These are phyloP conservation scores for Lachnellula hyalina DNA, from an alignment of 2,329 filamentous ascomycete genomes.

Conservation along the genomic window DNA sequence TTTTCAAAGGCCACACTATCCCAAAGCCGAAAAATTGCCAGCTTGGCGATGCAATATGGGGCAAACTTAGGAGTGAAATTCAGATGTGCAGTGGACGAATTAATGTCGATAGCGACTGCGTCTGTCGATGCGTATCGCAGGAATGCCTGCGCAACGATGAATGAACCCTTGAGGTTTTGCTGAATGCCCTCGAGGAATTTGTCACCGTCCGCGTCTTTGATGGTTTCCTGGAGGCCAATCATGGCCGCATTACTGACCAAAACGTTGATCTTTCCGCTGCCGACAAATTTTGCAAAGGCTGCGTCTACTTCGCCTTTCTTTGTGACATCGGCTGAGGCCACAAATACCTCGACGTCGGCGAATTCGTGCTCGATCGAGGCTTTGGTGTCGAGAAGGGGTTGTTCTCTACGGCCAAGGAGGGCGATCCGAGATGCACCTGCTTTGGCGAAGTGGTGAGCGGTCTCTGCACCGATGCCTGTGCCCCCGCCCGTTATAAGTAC, in stretches of 20 bases:
- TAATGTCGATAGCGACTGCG: constrained; percentile 34
- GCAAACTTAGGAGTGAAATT: constrained; percentile 23
- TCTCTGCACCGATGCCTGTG: constrained; percentile 41
- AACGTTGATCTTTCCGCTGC: constrained; percentile 34
- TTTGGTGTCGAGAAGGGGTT: constrained; percentile 34
- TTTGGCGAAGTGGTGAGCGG: constrained; percentile 37
- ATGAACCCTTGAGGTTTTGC: constrained; percentile 32
- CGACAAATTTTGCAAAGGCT: constrained; percentile 30
- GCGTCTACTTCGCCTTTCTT: constrained; percentile 29
- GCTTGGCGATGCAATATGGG: constrained; percentile 29
- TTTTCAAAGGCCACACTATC: constrained; percentile 27
- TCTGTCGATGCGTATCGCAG: constrained; percentile 29
- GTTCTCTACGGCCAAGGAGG: constrained; percentile 38
- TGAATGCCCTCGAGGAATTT: constrained; percentile 34
- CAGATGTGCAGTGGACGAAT: constrained; percentile 33
- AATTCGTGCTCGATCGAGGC: constrained; percentile 32
- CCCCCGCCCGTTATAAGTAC: constrained; percentile 41
- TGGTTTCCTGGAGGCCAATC: constrained; percentile 26
- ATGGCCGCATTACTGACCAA: constrained; percentile 37
- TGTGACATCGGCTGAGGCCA: constrained; percentile 32
- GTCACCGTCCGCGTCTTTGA: constrained; percentile 28
- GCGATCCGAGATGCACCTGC: constrained; percentile 40
- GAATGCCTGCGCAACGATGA: constrained; percentile 33
- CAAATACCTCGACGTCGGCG: constrained; percentile 32
- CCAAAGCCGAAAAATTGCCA: constrained; percentile 30